Percentiles rank a stretch among this genome's conserved stretches.
These are phyloP conservation scores for Jimgerdemannia lactiflua DNA, from an alignment of 192 early-diverging fungal genomes.

Conservation along the genomic window DNA sequence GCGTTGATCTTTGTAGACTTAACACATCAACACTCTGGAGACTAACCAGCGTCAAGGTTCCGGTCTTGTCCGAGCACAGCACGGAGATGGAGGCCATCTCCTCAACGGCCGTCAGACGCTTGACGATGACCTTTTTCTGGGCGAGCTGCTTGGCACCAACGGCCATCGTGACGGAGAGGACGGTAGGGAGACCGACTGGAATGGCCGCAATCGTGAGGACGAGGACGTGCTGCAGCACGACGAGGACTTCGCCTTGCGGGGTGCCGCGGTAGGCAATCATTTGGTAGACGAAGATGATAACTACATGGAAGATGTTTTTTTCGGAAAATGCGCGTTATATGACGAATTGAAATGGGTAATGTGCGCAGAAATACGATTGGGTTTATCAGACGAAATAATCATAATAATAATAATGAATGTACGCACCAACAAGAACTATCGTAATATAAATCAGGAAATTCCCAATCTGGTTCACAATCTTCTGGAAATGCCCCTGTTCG, in stretches of 20 bases:
- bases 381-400: no score
- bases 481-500: constrained; percentile 74
- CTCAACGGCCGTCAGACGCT: constrained; percentile 78
- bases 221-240: constrained; percentile 69
- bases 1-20: constrained; percentile 79
- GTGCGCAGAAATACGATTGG: constrained; percentile 62
- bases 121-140: constrained; percentile 78
- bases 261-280: constrained; percentile 61
- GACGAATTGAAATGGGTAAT: constrained; percentile 63
- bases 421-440: no score
- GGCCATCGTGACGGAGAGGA: constrained; percentile 75
- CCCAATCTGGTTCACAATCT: constrained; percentile 71
- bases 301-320: constrained; percentile 40
- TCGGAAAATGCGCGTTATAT: constrained; percentile 34
- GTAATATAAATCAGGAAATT: constrained; percentile 71
- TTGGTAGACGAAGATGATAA: constrained; percentile 63
- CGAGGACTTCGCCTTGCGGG: constrained; percentile 51
- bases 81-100: constrained; percentile 73
- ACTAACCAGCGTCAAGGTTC: constrained; percentile 79
- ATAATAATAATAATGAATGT: no score
- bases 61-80: constrained; percentile 95
- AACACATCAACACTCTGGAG: constrained; percentile 88
- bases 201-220: constrained; percentile 84
- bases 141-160: constrained; percentile 78
- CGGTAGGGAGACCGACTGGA: constrained; percentile 63